Conservation (phyloP, 768 basidiomycete genomes). For the Auricularia sp. region DNA sequence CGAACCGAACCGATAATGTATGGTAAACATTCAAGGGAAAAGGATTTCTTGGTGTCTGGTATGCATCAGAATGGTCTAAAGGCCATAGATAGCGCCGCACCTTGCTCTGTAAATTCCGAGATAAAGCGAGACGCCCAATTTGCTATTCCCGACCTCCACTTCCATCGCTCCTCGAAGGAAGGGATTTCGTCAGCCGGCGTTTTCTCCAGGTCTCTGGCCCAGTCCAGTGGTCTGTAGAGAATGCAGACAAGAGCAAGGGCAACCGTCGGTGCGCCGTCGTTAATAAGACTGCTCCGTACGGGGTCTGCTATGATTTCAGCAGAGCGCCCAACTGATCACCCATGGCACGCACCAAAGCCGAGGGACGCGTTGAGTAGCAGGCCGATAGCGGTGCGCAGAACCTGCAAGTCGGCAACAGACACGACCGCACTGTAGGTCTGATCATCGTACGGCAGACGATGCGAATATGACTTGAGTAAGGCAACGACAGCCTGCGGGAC, state of each 20-base stretch:
- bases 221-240: conserved; percentile 29
- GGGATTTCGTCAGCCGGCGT: not conserved
- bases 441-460: conserved; percentile 6
- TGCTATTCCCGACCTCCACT: conserved; percentile 6
- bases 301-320: conserved; percentile 39
- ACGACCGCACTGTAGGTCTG: not conserved
- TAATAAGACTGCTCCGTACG: conserved; percentile 58
- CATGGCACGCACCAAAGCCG: conserved; percentile 50
- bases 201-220: conserved; percentile 24
- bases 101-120: conserved; percentile 6
- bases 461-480: conserved; percentile 55
- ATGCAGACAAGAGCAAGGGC: conserved; percentile 54
- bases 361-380: conserved; percentile 70
- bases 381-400: conserved; percentile 70
- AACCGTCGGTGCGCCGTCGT: conserved; percentile 58
- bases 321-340: conserved; percentile 4
- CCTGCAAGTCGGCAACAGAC: conserved; percentile 51
- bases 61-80: not conserved
- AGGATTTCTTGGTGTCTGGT: not conserved
- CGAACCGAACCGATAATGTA: conserved; percentile 3
- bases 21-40: conserved; percentile 1
- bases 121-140: conserved; percentile 8
- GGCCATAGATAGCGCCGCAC: not conserved
- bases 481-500: conserved; percentile 58
- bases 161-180: conserved; percentile 7